Evolutionary conservation across 371 early-diverging fungal genomes (phyloP).

Genomic region (Mortierella sp.): DNA sequence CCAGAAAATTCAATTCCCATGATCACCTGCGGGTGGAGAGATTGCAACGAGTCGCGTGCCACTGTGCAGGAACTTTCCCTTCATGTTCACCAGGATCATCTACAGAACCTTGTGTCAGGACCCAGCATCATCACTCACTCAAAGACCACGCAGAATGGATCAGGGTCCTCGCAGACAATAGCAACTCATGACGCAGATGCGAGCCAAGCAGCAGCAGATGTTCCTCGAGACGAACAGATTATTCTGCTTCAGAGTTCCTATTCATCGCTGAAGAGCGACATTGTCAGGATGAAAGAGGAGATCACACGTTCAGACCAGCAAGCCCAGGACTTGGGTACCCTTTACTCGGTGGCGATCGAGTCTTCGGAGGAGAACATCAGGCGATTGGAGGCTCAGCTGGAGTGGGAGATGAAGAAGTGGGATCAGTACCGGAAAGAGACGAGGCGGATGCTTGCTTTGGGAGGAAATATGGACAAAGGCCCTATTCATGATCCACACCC

Average conservation of each 20-base stretch:
- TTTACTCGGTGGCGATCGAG: conserved; percentile 25
- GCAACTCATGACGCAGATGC: background rate
- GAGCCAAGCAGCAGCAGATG: background rate
- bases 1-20: background rate
- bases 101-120: background rate
- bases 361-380: conserved; percentile 28
- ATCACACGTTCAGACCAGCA: conserved; percentile 17
- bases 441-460: conserved; percentile 21
- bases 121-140: too few relatives aligned
- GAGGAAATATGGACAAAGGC: background rate
- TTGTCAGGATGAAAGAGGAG: conserved; percentile 17
- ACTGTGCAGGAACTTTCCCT: conserved; percentile 23
- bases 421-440: conserved; percentile 30
- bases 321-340: conserved; percentile 18
- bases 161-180: background rate
- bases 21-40: conserved; percentile 31
- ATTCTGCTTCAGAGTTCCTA: conserved; percentile 18
- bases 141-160: background rate
- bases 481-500: background rate
- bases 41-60: conserved; percentile 18
- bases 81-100: conserved; percentile 33
- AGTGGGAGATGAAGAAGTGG: conserved; percentile 57
- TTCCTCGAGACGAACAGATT: conserved; percentile 13
- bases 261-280: conserved; percentile 21
- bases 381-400: conserved; percentile 49